Percentiles rank a stretch among this genome's conserved stretches.
Conservation (phyloP, 179 eudicot species). For the Dionaea muscipula region DNA sequence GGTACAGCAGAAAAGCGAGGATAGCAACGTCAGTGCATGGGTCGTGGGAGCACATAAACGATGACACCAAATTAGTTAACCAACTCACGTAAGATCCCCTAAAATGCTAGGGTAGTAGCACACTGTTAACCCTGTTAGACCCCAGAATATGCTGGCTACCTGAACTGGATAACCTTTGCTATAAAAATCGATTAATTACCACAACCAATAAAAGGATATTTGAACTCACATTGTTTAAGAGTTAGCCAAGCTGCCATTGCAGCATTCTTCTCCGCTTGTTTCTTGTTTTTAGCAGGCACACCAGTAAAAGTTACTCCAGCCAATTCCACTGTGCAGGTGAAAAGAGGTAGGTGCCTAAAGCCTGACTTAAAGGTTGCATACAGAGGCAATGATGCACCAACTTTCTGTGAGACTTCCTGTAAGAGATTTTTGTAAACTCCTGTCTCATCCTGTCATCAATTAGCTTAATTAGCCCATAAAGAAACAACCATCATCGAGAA, state of each 20-base stretch:
- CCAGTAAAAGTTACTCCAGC: slow-evolving; percentile 50
- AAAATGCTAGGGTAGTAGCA: too few relatives aligned
- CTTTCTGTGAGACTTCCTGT: slow-evolving; percentile 61
- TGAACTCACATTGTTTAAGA: slow-evolving; percentile 38
- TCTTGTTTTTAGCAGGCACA: slow-evolving; percentile 53
- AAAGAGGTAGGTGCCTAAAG: slow-evolving; percentile 37
- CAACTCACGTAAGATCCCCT: too few relatives aligned
- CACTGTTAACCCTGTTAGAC: too few relatives aligned
- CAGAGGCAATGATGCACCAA: slow-evolving; percentile 49
- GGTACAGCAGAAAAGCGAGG: too few relatives aligned
- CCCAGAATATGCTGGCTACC: too few relatives aligned
- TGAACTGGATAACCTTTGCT: too few relatives aligned
- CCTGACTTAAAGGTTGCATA: slow-evolving; percentile 43
- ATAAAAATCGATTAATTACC: neutral
- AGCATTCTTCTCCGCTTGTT: slow-evolving; percentile 64
- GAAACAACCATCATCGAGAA: neutral
- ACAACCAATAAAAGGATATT: neutral
- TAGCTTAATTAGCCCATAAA: neutral
- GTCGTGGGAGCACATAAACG: too few relatives aligned
- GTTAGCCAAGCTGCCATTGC: slow-evolving; percentile 59
- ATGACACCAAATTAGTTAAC: too few relatives aligned
- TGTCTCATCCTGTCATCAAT: slow-evolving; percentile 42
- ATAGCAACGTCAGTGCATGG: too few relatives aligned
- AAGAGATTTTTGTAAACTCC: slow-evolving; percentile 61
- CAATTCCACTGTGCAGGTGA: slow-evolving; percentile 54